A percentile compares a stretch with the other conserved stretches of the same genome.
These are phyloP conservation scores for Nakaseomyces nivariensis DNA, from an alignment of 1,139 yeast genomes.

Conservation along the genomic window DNA sequence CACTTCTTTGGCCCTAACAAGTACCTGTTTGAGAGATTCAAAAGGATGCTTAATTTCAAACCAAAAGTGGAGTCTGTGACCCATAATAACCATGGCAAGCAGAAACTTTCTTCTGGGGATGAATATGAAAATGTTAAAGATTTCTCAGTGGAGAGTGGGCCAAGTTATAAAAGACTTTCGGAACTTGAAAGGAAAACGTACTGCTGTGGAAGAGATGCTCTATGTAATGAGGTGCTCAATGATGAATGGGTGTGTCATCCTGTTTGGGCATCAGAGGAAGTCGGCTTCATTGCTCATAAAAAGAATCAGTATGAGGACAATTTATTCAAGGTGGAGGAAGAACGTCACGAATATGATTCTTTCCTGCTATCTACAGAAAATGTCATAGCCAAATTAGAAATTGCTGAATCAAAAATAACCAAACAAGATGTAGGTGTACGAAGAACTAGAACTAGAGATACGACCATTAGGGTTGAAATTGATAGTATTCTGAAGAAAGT, in stretches of 20 bases:
- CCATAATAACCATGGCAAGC: too few relatives aligned
- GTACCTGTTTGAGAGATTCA: conserved; percentile 81
- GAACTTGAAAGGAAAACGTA: conserved; percentile 92
- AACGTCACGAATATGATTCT: conserved; percentile 80
- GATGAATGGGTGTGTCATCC: conserved; percentile 99
- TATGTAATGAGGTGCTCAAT: conserved; percentile 96
- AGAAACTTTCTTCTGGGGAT: conserved; percentile 31
- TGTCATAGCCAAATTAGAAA: conserved; percentile 33
- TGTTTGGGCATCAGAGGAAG: conserved; percentile 97
- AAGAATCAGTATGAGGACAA: conserved; percentile 94
- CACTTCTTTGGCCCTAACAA: conserved; percentile 70
- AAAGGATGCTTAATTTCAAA: conserved; percentile 70
- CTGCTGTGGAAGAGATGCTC: conserved; percentile 91
- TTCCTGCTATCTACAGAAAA: background rate
- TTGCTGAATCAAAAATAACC: conserved; percentile 86
- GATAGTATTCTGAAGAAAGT: conserved; percentile 81
- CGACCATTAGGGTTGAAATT: conserved; percentile 83
- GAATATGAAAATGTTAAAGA: conserved; percentile 70
- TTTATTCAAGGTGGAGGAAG: conserved; percentile 86
- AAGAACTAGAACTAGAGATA: conserved; percentile 60
- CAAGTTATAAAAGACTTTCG: conserved; percentile 82
- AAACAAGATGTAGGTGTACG: conserved; percentile 57
- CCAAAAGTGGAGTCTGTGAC: background rate
- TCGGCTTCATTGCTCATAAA: conserved; percentile 92
- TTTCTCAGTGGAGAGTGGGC: conserved; percentile 53